A percentile compares a stretch with the other conserved stretches of the same genome.
phyloP scores from a whole-genome alignment of 768 basidiomycete genomes.

The Termitomyces sp. region DNA sequence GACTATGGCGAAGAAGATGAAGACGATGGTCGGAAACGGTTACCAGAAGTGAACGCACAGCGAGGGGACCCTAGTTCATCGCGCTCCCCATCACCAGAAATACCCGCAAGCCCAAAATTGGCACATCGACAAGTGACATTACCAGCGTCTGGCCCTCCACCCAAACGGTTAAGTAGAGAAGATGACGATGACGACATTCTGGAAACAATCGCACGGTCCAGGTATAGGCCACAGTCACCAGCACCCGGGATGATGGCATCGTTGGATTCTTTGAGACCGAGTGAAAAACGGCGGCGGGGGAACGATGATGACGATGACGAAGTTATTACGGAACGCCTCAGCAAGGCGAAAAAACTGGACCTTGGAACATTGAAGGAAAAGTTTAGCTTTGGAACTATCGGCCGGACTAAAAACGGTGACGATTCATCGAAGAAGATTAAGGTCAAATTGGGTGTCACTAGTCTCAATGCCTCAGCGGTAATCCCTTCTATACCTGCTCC shows the following conservation, averaged over 20 bases:
- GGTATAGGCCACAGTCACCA: conserved; percentile 33
- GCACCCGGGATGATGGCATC: conserved; percentile 26
- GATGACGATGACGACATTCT: conserved; percentile 57
- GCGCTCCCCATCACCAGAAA: conserved; percentile 25
- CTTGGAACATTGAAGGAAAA: conserved; percentile 40
- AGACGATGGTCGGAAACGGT: conserved; percentile 7
- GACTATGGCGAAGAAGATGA: conserved; percentile 78
- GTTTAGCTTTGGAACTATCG: conserved; percentile 18
- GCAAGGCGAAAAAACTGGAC: conserved; percentile 53
- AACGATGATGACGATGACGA: conserved; percentile 75
- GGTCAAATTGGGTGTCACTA: conserved; percentile 56
- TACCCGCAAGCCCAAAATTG: conserved; percentile 31
- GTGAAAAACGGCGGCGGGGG: conserved; percentile 66
- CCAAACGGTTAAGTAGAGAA: conserved; percentile 31
- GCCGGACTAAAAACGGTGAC: conserved; percentile 38
- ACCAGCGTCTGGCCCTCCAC: conserved; percentile 31
- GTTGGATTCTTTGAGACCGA: conserved; percentile 42
- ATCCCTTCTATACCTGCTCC: conserved; percentile 34
- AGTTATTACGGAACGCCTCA: conserved; percentile 55
- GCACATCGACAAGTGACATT: conserved; percentile 30
- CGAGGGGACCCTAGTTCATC: conserved; percentile 17
- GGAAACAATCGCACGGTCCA: conserved; percentile 44
- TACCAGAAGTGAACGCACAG: conserved; percentile 4
- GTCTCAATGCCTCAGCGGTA: conserved; percentile 28
- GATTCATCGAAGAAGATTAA: conserved; percentile 70